phyloP scores from a whole-genome alignment of 2,329 filamentous ascomycete species.

The Xylaria arbuscula region DNA sequence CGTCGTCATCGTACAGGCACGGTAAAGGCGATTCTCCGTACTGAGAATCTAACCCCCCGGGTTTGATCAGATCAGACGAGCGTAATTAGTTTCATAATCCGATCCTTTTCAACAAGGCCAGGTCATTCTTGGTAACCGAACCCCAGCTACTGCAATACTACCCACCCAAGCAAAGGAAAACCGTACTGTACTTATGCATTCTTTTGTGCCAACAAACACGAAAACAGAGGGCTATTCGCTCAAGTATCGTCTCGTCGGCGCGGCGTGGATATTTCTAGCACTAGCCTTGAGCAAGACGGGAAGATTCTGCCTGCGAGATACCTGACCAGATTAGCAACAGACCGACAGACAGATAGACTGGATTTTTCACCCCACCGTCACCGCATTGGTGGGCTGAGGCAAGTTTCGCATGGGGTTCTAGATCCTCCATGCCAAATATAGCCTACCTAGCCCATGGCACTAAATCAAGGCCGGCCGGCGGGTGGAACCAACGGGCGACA shows the following conservation, averaged over 20 bases:
- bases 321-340: neutral
- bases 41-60: conserved; percentile 9
- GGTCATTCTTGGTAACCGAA: conserved; percentile 7
- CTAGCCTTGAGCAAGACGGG: neutral
- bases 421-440: conserved; percentile 36
- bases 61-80: conserved; percentile 29
- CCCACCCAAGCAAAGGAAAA: conserved; percentile 8
- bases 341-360: neutral
- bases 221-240: neutral
- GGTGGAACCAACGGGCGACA: conserved; percentile 5
- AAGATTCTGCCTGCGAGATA: neutral
- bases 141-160: conserved; percentile 11
- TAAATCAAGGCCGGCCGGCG: conserved; percentile 2
- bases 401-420: conserved; percentile 28
- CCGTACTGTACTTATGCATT: neutral
- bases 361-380: conserved; percentile 13
- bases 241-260: neutral
- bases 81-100: conserved; percentile 17
- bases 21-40: conserved; percentile 1
- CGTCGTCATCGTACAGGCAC: neutral
- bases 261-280: neutral
- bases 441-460: neutral
- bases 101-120: conserved; percentile 21
- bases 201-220: neutral
- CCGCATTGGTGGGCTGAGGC: conserved; percentile 20